Base-by-base conservation (phyloP, 2,329 filamentous ascomycete species). In the Hysterium pulicare region DNA sequence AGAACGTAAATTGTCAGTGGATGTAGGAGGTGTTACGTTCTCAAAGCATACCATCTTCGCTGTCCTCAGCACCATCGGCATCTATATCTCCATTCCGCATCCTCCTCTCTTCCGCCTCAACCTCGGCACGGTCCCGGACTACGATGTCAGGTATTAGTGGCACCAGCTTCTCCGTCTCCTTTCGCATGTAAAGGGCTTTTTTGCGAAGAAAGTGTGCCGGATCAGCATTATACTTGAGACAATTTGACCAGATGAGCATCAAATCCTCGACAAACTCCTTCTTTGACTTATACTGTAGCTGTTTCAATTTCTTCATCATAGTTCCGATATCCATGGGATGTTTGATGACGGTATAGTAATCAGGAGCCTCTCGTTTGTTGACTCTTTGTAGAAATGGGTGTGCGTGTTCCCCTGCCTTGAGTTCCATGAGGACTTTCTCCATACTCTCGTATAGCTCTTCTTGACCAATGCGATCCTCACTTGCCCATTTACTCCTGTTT, bases 401-500 rank as follows among this genome's bases (percentile, higher is more conserved):
- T 1, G 93, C 96, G 67, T 96, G 94, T 67, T 98, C 93, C 72
- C 94, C 90, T 26, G 93, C 93, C 68, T 97, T 97, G 42, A 98
- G 81, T 66, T 97, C 91, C 60, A 90, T 95, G 59, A 98, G 76
- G 40, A 98, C 93, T 71, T 97, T 97, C 66, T 98, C 93, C 11
- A 93, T 77, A 9, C 93, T 89, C 71, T 98, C 93, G 64, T 98
- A 98, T 5, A 98, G 77, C 68, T 98, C 93, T 68, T 98, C 93
- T 68, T 98, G 93, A 46, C 93, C 91, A 48, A 98, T 86, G 54
- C 94, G 93, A 56, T 98, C 93, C 67, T 97, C 93, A 64, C 87
- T 97, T 3, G 93, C 91, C 93, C 93, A 98, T 71, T 98, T 98
- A 69, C 91, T 97, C 58, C 93, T 79, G 57, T 97, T 97, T 68